Conservation (phyloP, 352 stramenopile species). For the Phytopythium montanum region DNA sequence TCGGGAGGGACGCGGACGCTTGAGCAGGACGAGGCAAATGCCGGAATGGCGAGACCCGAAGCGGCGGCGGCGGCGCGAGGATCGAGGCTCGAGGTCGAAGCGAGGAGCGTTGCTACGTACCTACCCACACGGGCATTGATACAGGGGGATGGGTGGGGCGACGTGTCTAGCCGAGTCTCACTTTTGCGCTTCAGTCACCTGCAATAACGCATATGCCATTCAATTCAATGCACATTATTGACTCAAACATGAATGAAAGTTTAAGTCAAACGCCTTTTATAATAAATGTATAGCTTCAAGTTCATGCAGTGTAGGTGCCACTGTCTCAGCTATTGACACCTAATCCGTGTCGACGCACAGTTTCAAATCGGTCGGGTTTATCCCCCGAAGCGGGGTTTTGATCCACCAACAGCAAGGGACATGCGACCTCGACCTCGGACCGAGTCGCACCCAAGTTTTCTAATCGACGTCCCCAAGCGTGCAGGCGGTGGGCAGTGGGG, state of each 20-base stretch:
- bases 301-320: neutral
- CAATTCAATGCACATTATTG: neutral
- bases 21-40: conserved; percentile 19
- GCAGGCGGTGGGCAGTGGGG: neutral
- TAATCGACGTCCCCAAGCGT: conserved; percentile 7
- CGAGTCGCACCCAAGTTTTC: neutral
- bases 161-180: neutral
- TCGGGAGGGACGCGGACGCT: conserved; percentile 2
- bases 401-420: neutral
- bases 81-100: neutral
- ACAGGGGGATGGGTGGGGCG: neutral
- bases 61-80: neutral
- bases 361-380: conserved; percentile 2
- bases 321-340: neutral
- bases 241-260: neutral
- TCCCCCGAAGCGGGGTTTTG: conserved; percentile 2
- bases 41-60: conserved; percentile 16
- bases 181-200: neutral
- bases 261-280: neutral
- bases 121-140: neutral
- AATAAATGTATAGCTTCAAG: neutral
- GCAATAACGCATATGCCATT: neutral
- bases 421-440: neutral
- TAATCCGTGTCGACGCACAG: neutral
- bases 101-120: neutral